A percentile compares a stretch with the other conserved stretches of the same genome.
These are phyloP conservation scores for Byssothecium circinans DNA, from an alignment of 2,329 filamentous ascomycete genomes.

Conservation along the genomic window DNA sequence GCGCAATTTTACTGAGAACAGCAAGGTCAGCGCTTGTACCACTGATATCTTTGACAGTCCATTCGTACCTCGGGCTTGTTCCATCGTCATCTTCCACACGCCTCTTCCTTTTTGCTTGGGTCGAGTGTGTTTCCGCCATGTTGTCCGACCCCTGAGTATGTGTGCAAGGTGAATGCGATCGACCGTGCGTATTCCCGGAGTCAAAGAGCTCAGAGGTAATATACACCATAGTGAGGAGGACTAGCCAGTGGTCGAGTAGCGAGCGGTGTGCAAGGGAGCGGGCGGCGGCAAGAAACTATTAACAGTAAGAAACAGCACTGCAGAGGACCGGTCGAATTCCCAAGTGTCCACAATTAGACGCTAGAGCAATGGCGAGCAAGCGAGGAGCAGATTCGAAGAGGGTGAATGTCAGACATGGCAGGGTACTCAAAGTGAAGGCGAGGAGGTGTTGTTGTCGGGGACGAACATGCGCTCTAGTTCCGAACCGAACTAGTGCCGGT, in stretches of 20 bases:
- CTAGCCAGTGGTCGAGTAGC: conserved; percentile 8
- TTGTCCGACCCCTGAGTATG: conserved; percentile 13
- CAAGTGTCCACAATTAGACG: neutral
- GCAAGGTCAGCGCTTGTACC: conserved; percentile 3
- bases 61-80: conserved; percentile 14
- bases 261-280: neutral
- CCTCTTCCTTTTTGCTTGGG: conserved; percentile 37
- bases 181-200: conserved; percentile 16
- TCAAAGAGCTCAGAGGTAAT: conserved; percentile 42
- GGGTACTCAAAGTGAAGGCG: conserved; percentile 2
- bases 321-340: neutral
- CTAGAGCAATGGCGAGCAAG: neutral
- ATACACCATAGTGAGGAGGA: conserved; percentile 35
- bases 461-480: conserved; percentile 16
- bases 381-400: conserved; percentile 1
- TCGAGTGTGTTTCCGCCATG: conserved; percentile 26
- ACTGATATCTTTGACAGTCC: neutral
- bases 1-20: neutral
- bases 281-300: neutral
- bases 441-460: conserved; percentile 15
- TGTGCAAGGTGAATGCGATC: conserved; percentile 6
- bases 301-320: neutral
- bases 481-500: conserved; percentile 23
- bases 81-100: conserved; percentile 18
- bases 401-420: neutral